A percentile compares a stretch with the other conserved stretches of the same genome.
These are phyloP conservation scores for Penicillium sp. DNA, from an alignment of 2,329 filamentous ascomycete species.

Conservation along the genomic window DNA sequence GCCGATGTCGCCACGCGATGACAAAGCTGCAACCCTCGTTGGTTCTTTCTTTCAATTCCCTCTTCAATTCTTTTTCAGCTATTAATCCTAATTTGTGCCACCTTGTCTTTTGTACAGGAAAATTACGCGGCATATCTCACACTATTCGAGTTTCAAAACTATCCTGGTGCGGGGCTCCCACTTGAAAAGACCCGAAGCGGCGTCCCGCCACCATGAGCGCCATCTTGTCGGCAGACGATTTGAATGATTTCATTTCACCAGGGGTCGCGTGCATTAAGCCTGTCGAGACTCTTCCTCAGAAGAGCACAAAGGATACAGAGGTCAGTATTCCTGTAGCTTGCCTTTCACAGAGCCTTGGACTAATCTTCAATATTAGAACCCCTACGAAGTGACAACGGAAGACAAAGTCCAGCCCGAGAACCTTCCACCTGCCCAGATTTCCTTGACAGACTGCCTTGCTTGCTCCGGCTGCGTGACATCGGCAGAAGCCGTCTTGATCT, in stretches of 20 bases:
- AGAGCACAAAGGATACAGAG: slow-evolving; percentile 46
- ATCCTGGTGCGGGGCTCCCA: slow-evolving; percentile 8
- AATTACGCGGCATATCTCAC: background rate
- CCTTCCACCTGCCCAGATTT: slow-evolving; percentile 77
- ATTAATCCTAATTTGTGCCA: background rate
- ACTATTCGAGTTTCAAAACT: background rate
- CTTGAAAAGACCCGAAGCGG: slow-evolving; percentile 11
- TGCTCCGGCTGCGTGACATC: slow-evolving; percentile 98
- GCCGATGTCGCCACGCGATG: slow-evolving; percentile 32
- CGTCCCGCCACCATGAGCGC: slow-evolving; percentile 68
- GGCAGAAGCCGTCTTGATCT: slow-evolving; percentile 93
- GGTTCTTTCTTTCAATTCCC: slow-evolving; percentile 4
- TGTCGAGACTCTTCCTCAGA: slow-evolving; percentile 77
- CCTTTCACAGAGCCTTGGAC: slow-evolving; percentile 1
- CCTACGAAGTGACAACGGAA: slow-evolving; percentile 88
- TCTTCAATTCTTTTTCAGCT: background rate
- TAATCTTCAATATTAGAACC: slow-evolving; percentile 42
- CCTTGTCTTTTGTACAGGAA: background rate
- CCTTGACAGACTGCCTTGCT: slow-evolving; percentile 91
- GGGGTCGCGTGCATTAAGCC: slow-evolving; percentile 98
- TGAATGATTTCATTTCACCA: slow-evolving; percentile 98
- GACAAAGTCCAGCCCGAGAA: slow-evolving; percentile 60
- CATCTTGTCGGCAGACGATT: slow-evolving; percentile 90
- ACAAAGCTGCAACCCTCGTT: slow-evolving; percentile 28
- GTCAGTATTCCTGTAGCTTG: slow-evolving; percentile 31